Evolutionary conservation across 371 early-diverging fungal genomes (phyloP).

Genomic region (Haplosporangium sp.): DNA sequence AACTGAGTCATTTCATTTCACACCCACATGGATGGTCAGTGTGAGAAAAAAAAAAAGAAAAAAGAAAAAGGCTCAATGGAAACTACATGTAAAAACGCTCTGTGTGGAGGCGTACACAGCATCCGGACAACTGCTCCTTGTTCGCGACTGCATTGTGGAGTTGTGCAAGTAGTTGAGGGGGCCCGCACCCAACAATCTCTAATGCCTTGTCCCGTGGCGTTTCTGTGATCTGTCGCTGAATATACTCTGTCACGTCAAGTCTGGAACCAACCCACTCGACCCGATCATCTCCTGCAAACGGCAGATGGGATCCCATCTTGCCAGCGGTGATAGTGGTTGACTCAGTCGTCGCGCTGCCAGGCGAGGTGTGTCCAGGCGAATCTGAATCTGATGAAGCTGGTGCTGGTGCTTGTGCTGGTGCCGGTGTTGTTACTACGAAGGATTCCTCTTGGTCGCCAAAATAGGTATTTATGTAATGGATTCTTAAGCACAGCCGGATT

Average conservation of each 20-base stretch:
- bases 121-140: slow-evolving; percentile 32
- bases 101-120: slow-evolving; percentile 42
- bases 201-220: slow-evolving; percentile 22
- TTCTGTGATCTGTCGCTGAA: slow-evolving; percentile 23
- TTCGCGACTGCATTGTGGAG: slow-evolving; percentile 45
- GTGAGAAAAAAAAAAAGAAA: slow-evolving; percentile 1
- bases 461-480: slow-evolving; percentile 15
- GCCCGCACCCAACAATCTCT: slow-evolving; percentile 50
- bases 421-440: slow-evolving; percentile 7
- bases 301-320: slow-evolving; percentile 13
- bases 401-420: background rate
- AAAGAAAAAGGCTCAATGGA: background rate
- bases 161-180: slow-evolving; percentile 32
- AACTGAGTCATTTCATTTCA: no score
- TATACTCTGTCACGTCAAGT: slow-evolving; percentile 22
- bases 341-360: background rate
- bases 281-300: slow-evolving; percentile 43
- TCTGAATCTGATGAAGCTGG: no score
- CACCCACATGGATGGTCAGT: no score
- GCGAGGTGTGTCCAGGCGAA: background rate
- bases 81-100: slow-evolving; percentile 46
- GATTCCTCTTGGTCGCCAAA: slow-evolving; percentile 29
- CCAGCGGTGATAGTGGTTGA: background rate
- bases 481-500: slow-evolving; percentile 12
- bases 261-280: slow-evolving; percentile 34